phyloP scores from a whole-genome alignment of 1,284 basidiomycete genomes.

The Rhodotorula mucilaginosa region DNA sequence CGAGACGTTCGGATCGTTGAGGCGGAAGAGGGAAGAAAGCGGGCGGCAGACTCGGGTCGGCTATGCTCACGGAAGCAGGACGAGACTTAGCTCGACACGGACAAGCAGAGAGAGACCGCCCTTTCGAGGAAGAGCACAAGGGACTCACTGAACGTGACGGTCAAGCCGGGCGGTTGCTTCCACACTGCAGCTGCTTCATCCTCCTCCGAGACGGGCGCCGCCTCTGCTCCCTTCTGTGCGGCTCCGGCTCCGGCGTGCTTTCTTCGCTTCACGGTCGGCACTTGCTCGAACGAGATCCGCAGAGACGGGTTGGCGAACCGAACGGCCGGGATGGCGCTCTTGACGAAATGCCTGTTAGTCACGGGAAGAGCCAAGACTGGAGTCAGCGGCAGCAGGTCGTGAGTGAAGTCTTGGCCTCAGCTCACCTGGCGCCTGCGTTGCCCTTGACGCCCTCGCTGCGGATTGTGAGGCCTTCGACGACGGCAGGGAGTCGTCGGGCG shows the following conservation, averaged over 20 bases:
- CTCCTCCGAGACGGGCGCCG: background rate
- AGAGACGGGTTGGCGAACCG: conserved; percentile 1
- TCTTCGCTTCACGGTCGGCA: background rate
- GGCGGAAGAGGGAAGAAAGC: conserved; percentile 9
- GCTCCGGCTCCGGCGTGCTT: background rate
- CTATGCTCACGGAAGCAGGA: background rate
- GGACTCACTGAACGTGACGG: conserved; percentile 1
- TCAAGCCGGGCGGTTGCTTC: conserved; percentile 2
- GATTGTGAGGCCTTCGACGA: background rate
- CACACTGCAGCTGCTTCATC: background rate
- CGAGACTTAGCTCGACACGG: too few relatives aligned
- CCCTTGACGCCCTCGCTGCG: conserved; percentile 1
- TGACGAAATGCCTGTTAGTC: background rate
- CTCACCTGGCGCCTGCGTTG: conserved; percentile 10
- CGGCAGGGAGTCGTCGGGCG: background rate
- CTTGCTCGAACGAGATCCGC: conserved; percentile 1
- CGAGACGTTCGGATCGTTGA: conserved; percentile 6
- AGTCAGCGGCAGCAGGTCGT: background rate
- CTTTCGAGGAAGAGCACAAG: too few relatives aligned
- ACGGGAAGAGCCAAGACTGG: background rate
- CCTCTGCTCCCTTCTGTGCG: background rate
- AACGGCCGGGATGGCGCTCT: background rate
- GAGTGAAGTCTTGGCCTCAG: accelerated
- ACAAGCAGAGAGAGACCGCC: too few relatives aligned
- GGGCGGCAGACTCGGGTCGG: conserved; percentile 2